phyloP scores from a whole-genome alignment of 306 rosid genomes.

The Hippophae tibetana region DNA sequence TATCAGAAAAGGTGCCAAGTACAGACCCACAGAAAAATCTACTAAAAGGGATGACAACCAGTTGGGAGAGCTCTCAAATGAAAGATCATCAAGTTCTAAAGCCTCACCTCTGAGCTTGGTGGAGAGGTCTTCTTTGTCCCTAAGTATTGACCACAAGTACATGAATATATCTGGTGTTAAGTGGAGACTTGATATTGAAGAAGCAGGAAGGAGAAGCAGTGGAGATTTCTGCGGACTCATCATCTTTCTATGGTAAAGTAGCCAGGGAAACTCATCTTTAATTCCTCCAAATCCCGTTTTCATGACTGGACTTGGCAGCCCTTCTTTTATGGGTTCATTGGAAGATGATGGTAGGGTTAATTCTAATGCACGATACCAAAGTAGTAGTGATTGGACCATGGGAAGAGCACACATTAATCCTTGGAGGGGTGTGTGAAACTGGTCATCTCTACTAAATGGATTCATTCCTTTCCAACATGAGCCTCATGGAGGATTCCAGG shows the following conservation, averaged over 20 bases:
- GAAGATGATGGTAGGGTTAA: constrained; percentile 82
- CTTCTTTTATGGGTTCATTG: constrained; percentile 36
- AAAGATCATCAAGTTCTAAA: constrained; percentile 60
- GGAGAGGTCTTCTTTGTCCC: constrained; percentile 72
- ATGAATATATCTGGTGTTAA: constrained; percentile 40
- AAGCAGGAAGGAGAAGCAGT: constrained; percentile 62
- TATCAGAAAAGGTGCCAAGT: constrained; percentile 54
- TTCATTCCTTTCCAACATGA: constrained; percentile 91
- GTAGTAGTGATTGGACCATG: constrained; percentile 60
- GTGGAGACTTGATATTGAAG: constrained; percentile 67
- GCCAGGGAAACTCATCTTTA: constrained; percentile 47
- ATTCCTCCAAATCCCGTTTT: constrained; percentile 49
- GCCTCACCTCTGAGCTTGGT: constrained; percentile 63
- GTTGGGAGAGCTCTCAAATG: constrained; percentile 53
- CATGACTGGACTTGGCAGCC: constrained; percentile 70
- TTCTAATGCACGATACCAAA: constrained; percentile 63
- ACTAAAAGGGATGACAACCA: constrained; percentile 52
- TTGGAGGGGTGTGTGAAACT: constrained; percentile 87
- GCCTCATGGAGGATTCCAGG: constrained; percentile 73
- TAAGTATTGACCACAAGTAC: constrained; percentile 70
- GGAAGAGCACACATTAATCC: constrained; percentile 76
- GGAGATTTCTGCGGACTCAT: constrained; percentile 56
- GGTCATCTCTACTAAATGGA: constrained; percentile 86
- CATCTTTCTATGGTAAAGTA: constrained; percentile 38
- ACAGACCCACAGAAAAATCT: constrained; percentile 54